Evolutionary conservation across 768 basidiomycete genomes (phyloP), one percentile per base, ranked within the genome.

Genomic region (Suillus americanus): DNA sequence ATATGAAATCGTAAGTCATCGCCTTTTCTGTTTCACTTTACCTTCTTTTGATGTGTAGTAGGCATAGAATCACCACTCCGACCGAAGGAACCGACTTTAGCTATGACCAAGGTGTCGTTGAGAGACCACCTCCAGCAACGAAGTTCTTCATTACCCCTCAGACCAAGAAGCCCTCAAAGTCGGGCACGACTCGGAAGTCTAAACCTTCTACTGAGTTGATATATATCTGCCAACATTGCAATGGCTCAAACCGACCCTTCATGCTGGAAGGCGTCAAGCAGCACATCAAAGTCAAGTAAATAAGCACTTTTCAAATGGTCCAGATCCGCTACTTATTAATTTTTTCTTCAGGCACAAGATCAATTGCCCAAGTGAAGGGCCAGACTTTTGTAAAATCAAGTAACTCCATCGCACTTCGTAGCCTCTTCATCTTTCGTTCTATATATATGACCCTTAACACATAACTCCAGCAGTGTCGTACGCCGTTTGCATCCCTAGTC

Each of bases 221-320:
- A 54, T 61, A 35, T 57, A 14, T 5, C 61, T 61, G 61, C 13
- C 43, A 23, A 30, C 61, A 7, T n/a, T 61, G 61, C 20, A 6
- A 6, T 16, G 12, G 25, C 13, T 53, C 5, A 23, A 3, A 3
- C 6, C 60, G 61, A 10, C 16, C 14, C 20, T 61, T 59, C n/a
- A 9, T 16, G 1, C 20, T 61, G 23, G 30, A 53, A 1, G 61
- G 61, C 2, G 61, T 61, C 16, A 35, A 35, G n/a, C 3, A 12
- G n/a, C 61, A 61, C 12, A 18, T 61, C 14, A 61, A 33, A 56
- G 10, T 1, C 57, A 59, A 59, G 57, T 59, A 59, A 59, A 59
- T 18, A 20, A 28, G 9, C 3, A 28, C 30, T 28, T 23, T 40
- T 38, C 56, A 23, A 14, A 16, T 18, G 16, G 10, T 12, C 18